Evolutionary conservation across 2,329 filamentous ascomycete species (phyloP).

Genomic region (Aspergillus latus): DNA sequence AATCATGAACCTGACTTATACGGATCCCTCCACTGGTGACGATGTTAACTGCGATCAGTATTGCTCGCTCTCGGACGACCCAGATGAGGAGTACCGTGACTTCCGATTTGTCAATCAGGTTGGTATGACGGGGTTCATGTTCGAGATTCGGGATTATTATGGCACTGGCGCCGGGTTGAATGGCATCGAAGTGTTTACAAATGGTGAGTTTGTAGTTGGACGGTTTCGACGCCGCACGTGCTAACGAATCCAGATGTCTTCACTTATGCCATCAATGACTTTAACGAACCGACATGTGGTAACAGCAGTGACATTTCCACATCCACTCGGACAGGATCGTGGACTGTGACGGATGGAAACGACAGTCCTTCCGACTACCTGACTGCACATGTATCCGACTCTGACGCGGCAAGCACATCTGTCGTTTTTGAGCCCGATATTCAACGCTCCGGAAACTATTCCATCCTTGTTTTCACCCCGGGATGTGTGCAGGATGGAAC

Average conservation of each 20-base stretch:
- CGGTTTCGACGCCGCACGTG: conserved; percentile 4
- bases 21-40: conserved; percentile 68
- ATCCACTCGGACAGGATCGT: conserved; percentile 70
- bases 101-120: conserved; percentile 87
- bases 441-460: conserved; percentile 85
- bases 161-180: conserved; percentile 79
- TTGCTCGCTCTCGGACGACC: conserved; percentile 78
- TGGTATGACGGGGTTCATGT: conserved; percentile 81
- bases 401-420: conserved; percentile 58
- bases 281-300: conserved; percentile 84
- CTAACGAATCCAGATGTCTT: conserved; percentile 61
- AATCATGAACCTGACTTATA: conserved; percentile 94
- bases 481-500: conserved; percentile 79
- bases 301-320: conserved; percentile 63
- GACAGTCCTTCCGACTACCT: conserved; percentile 75
- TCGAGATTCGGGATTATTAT: conserved; percentile 86
- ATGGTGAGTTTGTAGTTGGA: conserved; percentile 49
- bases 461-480: conserved; percentile 86
- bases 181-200: conserved; percentile 82
- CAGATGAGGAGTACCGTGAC: conserved; percentile 71
- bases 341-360: conserved; percentile 67
- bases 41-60: conserved; percentile 73
- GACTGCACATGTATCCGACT: conserved; percentile 63
- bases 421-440: conserved; percentile 75
- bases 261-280: conserved; percentile 78